Evolutionary conservation across 768 basidiomycete genomes (phyloP), one percentile per base, ranked within the genome.

Genomic region (Cystofilobasidium ferigula): DNA sequence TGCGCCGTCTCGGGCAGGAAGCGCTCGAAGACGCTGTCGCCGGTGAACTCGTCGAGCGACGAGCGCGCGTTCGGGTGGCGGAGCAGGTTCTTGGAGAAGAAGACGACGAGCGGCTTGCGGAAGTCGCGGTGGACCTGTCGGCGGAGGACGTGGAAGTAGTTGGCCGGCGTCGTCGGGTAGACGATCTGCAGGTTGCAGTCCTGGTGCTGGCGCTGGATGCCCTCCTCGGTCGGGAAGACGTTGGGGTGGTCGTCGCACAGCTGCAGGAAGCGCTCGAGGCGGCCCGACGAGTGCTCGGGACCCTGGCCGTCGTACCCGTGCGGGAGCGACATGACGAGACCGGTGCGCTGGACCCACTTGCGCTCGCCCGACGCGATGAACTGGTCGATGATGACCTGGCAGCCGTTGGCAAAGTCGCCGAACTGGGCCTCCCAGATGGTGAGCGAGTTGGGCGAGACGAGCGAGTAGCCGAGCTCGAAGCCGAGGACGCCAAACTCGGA

Each of bases 111-210:
- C 86, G 94, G 94, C 80, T 97, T 98, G 73, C 94, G 86, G 87
- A 91, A 98, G 75, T 97, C 95, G 71, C 95, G 89, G 77, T 92
- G 88, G 73, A 88, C 89, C 78, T 97, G 94, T 69, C 94, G 87
- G 77, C 93, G 89, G 57, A 98, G 86, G 67, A 94, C 89, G 74
- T 94, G 93, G 89, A 91, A 95, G 76, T 94, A 94, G 81, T 94
- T 97, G 59, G 92, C 88, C 10, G 95, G 93, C 0, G 94, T 94
- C 86, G 92, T 92, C 6, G 92, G 89, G 78, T 98, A 98, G 34
- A 94, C 90, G 70, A 99, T 87, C 78, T 98, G 95, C 89, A 98
- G 90, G 75, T 98, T 99, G 78, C 93, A 95, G 76, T 99, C 95
- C 79, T 99, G 95, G 74, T 97, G 92, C 72, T 95, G 92, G 56